Percentiles rank a stretch among this genome's conserved stretches.
Evolutionary conservation across 306 rosid genomes (phyloP).

Genomic region (Fragaria ananassa): DNA sequence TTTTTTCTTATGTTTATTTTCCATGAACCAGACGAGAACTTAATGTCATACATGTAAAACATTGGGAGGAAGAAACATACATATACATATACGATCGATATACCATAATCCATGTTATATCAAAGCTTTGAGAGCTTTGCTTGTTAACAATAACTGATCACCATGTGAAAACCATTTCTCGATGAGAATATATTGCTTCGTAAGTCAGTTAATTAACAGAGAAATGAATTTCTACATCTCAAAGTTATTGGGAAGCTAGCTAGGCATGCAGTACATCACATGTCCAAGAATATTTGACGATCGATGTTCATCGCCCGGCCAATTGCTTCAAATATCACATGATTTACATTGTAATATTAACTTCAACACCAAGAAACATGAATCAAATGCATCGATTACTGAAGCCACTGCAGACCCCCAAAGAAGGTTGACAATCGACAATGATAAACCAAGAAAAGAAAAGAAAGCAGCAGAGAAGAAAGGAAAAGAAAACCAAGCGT

Average conservation of each 20-base stretch:
- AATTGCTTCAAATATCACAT: slow-evolving; percentile 13
- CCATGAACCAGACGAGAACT: too few relatives aligned
- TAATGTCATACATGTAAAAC: too few relatives aligned
- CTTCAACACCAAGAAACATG: slow-evolving; percentile 13
- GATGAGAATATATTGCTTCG: background rate
- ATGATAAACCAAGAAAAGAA: background rate
- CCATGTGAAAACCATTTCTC: background rate
- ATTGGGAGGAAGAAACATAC: too few relatives aligned
- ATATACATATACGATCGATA: too few relatives aligned
- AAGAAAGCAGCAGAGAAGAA: background rate
- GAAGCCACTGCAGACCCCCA: background rate
- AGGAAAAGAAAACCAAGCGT: background rate
- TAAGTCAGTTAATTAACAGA: background rate
- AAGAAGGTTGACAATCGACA: background rate
- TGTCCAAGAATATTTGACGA: slow-evolving; percentile 21
- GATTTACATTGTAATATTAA: slow-evolving; percentile 3
- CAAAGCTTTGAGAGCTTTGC: background rate
- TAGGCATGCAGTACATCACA: background rate
- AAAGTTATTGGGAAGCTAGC: background rate
- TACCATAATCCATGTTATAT: background rate
- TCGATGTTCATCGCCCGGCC: background rate
- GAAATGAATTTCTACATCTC: background rate
- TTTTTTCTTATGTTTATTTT: rapidly evolving
- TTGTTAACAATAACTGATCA: background rate
- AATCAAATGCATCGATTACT: slow-evolving; percentile 17